Percentiles rank a stretch among this genome's conserved stretches.
These are phyloP conservation scores for Ustilago vetiveriae DNA, from an alignment of 1,284 basidiomycete genomes.

Conservation along the genomic window DNA sequence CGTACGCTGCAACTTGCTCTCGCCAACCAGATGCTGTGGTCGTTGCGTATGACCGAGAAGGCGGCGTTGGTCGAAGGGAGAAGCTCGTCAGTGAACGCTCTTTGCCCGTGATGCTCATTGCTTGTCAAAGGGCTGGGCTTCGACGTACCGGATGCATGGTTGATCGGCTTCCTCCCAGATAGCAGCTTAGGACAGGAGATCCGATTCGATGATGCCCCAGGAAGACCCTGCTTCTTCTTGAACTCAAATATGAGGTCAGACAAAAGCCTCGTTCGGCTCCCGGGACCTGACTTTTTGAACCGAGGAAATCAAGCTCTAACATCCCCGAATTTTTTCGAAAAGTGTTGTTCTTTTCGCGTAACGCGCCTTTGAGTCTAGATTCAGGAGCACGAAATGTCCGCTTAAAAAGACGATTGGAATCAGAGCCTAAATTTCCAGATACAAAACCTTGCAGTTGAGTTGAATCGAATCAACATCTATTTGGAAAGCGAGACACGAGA, in stretches of 20 bases:
- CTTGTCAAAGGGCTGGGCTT: background rate
- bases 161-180: no score
- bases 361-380: no score
- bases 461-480: slow-evolving; percentile 45
- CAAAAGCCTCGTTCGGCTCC: slow-evolving; percentile 2
- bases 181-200: no score
- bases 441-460: no score
- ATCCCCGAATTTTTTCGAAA: slow-evolving; percentile 3
- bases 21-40: slow-evolving; percentile 44
- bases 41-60: background rate
- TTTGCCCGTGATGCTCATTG: no score
- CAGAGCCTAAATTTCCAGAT: no score
- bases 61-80: no score
- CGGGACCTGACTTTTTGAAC: background rate
- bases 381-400: no score
- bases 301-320: background rate
- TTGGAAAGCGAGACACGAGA: background rate
- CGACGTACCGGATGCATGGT: slow-evolving; percentile 31
- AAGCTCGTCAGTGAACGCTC: no score
- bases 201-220: no score
- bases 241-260: slow-evolving; percentile 46
- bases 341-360: slow-evolving; percentile 22
- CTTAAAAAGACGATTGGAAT: no score
- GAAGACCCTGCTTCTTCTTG: no score
- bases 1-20: slow-evolving; percentile 48